Conservation (phyloP, 1,139 yeast species). For the Nakaseomyces kungkrabaensis region DNA sequence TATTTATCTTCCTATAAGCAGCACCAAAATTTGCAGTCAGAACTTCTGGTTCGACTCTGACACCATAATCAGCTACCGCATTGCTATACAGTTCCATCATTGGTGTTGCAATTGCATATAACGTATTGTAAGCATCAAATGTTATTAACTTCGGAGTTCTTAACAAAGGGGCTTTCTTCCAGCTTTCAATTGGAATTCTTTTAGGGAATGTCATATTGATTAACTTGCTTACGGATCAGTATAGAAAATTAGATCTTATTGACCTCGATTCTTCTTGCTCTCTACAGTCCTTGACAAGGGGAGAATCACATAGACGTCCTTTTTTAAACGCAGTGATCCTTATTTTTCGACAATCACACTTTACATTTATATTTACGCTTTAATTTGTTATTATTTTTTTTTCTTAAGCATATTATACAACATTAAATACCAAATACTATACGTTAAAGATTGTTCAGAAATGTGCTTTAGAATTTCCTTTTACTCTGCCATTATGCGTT, state of each 20-base stretch:
- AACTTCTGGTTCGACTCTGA: constrained; percentile 31
- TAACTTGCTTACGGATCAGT: too few relatives aligned
- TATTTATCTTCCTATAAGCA: constrained; percentile 26
- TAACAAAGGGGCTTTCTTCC: constrained; percentile 5
- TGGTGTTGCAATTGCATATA: constrained; percentile 48
- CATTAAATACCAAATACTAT: not conserved
- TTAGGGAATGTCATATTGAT: constrained; percentile 13
- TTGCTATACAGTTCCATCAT: constrained; percentile 44
- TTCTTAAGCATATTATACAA: not conserved
- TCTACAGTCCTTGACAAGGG: too few relatives aligned
- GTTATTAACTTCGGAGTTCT: constrained; percentile 42
- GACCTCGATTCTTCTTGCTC: too few relatives aligned
- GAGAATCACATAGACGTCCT: too few relatives aligned
- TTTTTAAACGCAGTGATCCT: too few relatives aligned
- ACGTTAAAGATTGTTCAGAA: not conserved
- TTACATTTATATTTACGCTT: too few relatives aligned
- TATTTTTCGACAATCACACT: too few relatives aligned
- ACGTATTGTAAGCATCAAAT: constrained; percentile 59
- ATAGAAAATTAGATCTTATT: too few relatives aligned
- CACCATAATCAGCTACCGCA: constrained; percentile 38
- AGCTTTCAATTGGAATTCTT: constrained; percentile 8
- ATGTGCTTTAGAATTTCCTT: not conserved
- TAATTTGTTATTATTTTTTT: too few relatives aligned
- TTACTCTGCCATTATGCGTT: not conserved
- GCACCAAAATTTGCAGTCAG: constrained; percentile 26